Percentiles rank a stretch among this genome's conserved stretches.
Conservation (phyloP, 495 filamentous ascomycete genomes). For the Penicillium malachiteum region DNA sequence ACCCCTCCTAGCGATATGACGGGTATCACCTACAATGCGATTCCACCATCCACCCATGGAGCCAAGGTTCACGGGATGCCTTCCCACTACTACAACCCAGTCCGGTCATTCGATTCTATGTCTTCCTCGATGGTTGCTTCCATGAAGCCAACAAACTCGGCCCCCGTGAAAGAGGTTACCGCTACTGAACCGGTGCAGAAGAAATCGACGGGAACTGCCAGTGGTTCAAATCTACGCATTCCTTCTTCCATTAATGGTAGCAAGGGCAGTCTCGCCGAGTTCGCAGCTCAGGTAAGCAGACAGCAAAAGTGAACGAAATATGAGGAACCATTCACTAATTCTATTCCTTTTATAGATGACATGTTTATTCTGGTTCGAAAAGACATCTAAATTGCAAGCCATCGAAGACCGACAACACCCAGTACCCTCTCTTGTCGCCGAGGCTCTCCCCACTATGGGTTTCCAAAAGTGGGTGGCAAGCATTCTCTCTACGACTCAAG, state of each 20-base stretch:
- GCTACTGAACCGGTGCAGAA: constrained; percentile 27
- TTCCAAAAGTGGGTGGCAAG: constrained; percentile 94
- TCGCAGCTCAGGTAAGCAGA: constrained; percentile 71
- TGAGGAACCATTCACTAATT: neutral
- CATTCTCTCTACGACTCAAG: constrained; percentile 90
- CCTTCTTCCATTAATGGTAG: constrained; percentile 71
- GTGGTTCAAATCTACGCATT: constrained; percentile 64
- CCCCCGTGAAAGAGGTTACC: constrained; percentile 25
- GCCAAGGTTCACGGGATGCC: constrained; percentile 30
- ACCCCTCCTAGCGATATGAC: constrained; percentile 54
- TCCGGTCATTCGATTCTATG: constrained; percentile 26
- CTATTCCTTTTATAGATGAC: constrained; percentile 64
- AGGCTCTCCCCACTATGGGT: constrained; percentile 72
- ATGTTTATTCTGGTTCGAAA: constrained; percentile 98
- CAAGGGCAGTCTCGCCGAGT: constrained; percentile 73
- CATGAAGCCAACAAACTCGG: constrained; percentile 24
- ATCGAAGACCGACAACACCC: constrained; percentile 65
- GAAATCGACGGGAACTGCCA: constrained; percentile 43
- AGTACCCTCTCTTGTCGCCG: constrained; percentile 55
- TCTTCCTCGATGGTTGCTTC: constrained; percentile 26
- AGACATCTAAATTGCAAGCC: constrained; percentile 67
- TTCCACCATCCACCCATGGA: constrained; percentile 36
- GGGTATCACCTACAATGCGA: constrained; percentile 42
- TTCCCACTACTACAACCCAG: constrained; percentile 28
- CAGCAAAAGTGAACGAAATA: neutral